Percentiles rank a stretch among this genome's conserved stretches.
Evolutionary conservation across 768 basidiomycete genomes (phyloP).

Genomic region (Daedalea quercina): DNA sequence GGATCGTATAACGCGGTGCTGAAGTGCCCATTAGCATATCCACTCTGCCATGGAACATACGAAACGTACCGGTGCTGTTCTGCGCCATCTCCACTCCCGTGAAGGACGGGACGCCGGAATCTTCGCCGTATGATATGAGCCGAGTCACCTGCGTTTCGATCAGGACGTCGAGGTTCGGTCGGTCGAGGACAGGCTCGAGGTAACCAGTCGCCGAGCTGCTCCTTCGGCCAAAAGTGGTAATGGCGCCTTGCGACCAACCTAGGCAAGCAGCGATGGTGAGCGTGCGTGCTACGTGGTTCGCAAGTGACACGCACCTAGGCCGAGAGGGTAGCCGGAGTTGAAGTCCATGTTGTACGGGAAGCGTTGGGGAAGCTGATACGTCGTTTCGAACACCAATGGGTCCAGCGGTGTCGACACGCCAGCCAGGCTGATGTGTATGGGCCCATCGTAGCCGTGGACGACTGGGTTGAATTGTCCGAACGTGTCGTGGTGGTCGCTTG

Average conservation of each 20-base stretch:
- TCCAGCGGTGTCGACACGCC: constrained; percentile 5
- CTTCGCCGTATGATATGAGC: not conserved
- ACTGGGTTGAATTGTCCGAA: constrained; percentile 16
- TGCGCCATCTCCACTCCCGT: constrained; percentile 7
- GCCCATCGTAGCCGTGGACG: constrained; percentile 18
- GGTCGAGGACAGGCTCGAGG: not conserved
- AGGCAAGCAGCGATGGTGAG: not conserved
- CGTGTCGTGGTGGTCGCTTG: constrained; percentile 17
- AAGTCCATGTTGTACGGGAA: constrained; percentile 36
- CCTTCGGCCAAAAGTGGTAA: constrained; percentile 3
- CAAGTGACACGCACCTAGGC: constrained; percentile 36
- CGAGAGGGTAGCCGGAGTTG: constrained; percentile 35
- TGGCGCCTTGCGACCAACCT: constrained; percentile 10
- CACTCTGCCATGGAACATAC: not conserved
- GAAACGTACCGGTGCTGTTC: not conserved
- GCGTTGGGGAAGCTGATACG: constrained; percentile 27
- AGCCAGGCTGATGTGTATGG: constrained; percentile 13
- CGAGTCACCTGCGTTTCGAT: constrained; percentile 5
- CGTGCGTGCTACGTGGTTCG: too few species aligned
- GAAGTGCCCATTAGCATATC: not conserved
- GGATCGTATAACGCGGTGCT: constrained; percentile 2
- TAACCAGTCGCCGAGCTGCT: constrained; percentile 6
- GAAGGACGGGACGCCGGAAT: constrained; percentile 1
- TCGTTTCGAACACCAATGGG: constrained; percentile 24
- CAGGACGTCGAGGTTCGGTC: constrained; percentile 8